A percentile compares a stretch with the other conserved stretches of the same genome.
phyloP scores from a whole-genome alignment of 1,139 yeast genomes.

The Blastobotrys petasosporus region DNA sequence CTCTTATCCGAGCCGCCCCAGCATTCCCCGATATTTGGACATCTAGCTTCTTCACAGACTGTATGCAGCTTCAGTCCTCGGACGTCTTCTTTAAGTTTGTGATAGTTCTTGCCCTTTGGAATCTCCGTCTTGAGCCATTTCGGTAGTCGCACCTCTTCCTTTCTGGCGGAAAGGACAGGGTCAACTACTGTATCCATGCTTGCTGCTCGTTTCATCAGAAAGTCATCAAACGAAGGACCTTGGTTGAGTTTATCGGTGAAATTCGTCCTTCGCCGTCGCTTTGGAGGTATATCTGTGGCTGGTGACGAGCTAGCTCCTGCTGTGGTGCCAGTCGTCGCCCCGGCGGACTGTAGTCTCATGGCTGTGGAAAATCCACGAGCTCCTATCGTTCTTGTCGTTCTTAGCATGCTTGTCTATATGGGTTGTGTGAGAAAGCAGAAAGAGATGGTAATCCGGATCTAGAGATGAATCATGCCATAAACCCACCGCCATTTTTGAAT shows the following conservation, averaged over 20 bases:
- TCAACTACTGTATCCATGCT: conserved; percentile 43
- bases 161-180: conserved; percentile 35
- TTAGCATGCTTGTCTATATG: conserved; percentile 5
- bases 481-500: too few relatives aligned
- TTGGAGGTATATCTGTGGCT: conserved; percentile 3
- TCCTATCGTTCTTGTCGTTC: conserved; percentile 2
- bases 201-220: conserved; percentile 73
- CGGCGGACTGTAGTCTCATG: conserved; percentile 6
- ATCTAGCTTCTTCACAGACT: conserved; percentile 97
- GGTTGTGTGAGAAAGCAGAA: not conserved
- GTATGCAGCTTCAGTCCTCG: conserved; percentile 85
- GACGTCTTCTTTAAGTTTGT: conserved; percentile 76
- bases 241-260: conserved; percentile 68
- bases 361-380: conserved; percentile 7
- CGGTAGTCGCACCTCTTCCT: conserved; percentile 74
- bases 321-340: conserved; percentile 7
- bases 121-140: conserved; percentile 92
- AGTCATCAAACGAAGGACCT: conserved; percentile 95
- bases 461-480: too few relatives aligned
- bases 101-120: conserved; percentile 83
- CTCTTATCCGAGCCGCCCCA: conserved; percentile 95
- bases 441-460: too few relatives aligned
- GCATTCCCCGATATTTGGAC: conserved; percentile 98
- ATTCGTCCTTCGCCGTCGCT: conserved; percentile 48
- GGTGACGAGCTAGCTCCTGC: conserved; percentile 26